A percentile compares a stretch with the other conserved stretches of the same genome.
Evolutionary conservation across 306 rosid species (phyloP).

Genomic region (Luffa acutangula): DNA sequence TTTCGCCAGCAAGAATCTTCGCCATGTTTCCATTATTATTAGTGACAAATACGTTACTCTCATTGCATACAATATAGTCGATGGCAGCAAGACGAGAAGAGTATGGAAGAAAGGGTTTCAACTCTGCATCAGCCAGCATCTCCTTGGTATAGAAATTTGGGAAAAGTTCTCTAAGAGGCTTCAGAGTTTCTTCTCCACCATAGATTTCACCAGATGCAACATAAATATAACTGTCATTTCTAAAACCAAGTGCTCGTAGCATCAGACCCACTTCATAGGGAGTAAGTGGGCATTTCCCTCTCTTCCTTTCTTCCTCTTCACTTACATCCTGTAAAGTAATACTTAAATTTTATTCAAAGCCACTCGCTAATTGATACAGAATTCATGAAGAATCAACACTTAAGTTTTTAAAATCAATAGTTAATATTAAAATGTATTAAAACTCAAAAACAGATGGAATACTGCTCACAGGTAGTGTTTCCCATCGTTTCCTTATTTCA

Average conservation of each 20-base stretch:
- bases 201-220: constrained; percentile 98
- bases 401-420: neutral
- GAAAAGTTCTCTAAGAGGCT: constrained; percentile 83
- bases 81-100: constrained; percentile 96
- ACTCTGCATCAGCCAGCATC: constrained; percentile 73
- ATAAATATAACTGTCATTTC: constrained; percentile 78
- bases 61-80: constrained; percentile 90
- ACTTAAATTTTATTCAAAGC: neutral
- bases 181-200: constrained; percentile 92
- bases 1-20: constrained; percentile 91
- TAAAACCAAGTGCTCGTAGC: constrained; percentile 90
- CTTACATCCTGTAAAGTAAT: constrained; percentile 59
- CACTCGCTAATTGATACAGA: neutral
- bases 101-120: constrained; percentile 73
- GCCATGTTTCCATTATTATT: constrained; percentile 99
- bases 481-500: constrained; percentile 97
- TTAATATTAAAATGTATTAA: neutral
- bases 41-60: constrained; percentile 90
- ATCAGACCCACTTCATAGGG: constrained; percentile 94
- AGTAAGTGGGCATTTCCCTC: constrained; percentile 97
- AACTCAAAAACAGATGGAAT: constrained; percentile 6
- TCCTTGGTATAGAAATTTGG: constrained; percentile 94
- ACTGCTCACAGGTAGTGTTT: constrained; percentile 82
- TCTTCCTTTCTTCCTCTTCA: constrained; percentile 75
- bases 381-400: neutral